A percentile compares a stretch with the other conserved stretches of the same genome.
These are phyloP conservation scores for Penicillium sp. DNA, from an alignment of 2,329 filamentous ascomycete genomes.

Conservation along the genomic window DNA sequence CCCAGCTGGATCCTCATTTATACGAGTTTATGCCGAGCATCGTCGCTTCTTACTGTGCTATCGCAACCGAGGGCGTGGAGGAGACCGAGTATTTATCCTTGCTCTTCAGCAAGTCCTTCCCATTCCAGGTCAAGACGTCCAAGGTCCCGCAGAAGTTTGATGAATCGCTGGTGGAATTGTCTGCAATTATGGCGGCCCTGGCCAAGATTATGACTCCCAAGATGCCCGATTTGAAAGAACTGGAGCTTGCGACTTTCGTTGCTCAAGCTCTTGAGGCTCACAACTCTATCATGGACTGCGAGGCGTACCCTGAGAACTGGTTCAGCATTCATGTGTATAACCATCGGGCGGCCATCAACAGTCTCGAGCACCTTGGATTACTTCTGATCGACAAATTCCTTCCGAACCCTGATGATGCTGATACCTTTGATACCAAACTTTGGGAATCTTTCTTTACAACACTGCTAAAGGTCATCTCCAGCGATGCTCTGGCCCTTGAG, in stretches of 20 bases:
- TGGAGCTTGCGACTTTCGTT: conserved; percentile 69
- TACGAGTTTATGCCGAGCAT: conserved; percentile 88
- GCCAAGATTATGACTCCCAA: conserved; percentile 70
- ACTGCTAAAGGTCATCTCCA: conserved; percentile 81
- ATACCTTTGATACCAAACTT: conserved; percentile 84
- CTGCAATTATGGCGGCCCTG: conserved; percentile 77
- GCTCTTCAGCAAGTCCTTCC: conserved; percentile 84
- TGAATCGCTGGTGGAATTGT: conserved; percentile 82
- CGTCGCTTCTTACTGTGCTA: conserved; percentile 78
- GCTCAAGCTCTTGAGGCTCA: conserved; percentile 77
- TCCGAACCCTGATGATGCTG: conserved; percentile 84
- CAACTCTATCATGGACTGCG: conserved; percentile 81
- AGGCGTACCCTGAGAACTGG: conserved; percentile 86
- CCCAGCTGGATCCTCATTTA: conserved; percentile 72
- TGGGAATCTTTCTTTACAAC: conserved; percentile 94
- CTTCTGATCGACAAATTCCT: conserved; percentile 79
- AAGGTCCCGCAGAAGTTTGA: conserved; percentile 64
- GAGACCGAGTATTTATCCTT: conserved; percentile 66
- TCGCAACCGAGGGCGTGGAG: conserved; percentile 61
- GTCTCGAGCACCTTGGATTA: conserved; percentile 73
- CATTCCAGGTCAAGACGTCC: conserved; percentile 72
- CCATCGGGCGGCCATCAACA: conserved; percentile 82
- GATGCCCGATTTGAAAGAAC: conserved; percentile 70
- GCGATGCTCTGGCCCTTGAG: conserved; percentile 81
- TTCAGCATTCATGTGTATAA: conserved; percentile 90